Percentiles rank a stretch among this genome's conserved stretches.
Conservation (phyloP, 2,329 filamentous ascomycete species). For the Xylariales sp. region DNA sequence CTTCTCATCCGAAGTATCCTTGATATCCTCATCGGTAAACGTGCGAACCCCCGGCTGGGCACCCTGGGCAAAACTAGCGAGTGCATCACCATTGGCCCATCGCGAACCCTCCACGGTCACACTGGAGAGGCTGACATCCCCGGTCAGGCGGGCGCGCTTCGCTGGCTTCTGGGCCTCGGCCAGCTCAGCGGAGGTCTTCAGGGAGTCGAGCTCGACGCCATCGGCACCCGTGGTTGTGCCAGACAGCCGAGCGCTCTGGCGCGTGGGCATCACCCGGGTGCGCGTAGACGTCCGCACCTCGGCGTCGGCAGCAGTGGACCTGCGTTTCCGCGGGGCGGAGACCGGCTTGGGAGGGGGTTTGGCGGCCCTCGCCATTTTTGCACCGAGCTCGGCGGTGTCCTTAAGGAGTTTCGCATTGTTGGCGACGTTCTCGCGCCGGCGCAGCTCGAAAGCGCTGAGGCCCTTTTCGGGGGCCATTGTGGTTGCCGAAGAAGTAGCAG, state of each 20-base stretch:
- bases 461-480: conserved; percentile 48
- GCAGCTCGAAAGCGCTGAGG: conserved; percentile 82
- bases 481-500: too few relatives aligned
- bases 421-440: conserved; percentile 81
- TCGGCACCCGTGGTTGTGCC: conserved; percentile 48
- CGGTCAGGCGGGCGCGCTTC: conserved; percentile 52
- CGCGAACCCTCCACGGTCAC: conserved; percentile 77
- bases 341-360: conserved; percentile 41
- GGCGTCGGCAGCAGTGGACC: conserved; percentile 37
- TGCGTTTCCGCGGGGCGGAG: conserved; percentile 31
- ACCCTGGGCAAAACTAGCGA: conserved; percentile 57
- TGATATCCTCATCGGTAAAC: conserved; percentile 79
- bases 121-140: conserved; percentile 67
- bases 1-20: conserved; percentile 72
- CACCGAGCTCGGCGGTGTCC: conserved; percentile 68
- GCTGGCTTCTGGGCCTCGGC: conserved; percentile 28
- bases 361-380: conserved; percentile 59
- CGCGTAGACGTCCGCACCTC: too few relatives aligned
- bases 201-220: conserved; percentile 35
- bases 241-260: conserved; percentile 55
- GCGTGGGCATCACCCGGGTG: conserved; percentile 44
- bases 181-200: conserved; percentile 45
- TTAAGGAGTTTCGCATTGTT: conserved; percentile 74
- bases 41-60: conserved; percentile 80
- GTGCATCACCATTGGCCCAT: conserved; percentile 65